Conservation (phyloP, 129 eudicot species). For the Lactuca saligna region DNA sequence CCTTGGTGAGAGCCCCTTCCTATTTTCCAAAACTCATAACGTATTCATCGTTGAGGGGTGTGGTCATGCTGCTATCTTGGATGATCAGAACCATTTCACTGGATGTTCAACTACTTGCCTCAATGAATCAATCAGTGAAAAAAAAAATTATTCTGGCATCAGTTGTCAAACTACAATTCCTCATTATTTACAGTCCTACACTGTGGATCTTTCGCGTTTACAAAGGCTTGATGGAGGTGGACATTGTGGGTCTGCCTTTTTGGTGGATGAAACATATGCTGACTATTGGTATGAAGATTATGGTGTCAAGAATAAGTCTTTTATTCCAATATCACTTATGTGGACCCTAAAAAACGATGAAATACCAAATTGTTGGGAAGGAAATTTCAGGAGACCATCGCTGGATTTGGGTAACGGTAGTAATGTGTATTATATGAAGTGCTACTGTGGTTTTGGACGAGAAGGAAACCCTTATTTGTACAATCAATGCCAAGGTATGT, state of each 20-base stretch:
- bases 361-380: too few relatives aligned
- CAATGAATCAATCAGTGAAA: too few relatives aligned
- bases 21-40: conserved; percentile 5
- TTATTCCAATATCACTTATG: not conserved
- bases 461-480: too few relatives aligned
- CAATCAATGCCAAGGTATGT: too few relatives aligned
- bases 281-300: not conserved
- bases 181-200: conserved; percentile 1
- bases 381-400: too few relatives aligned
- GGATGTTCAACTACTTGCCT: conserved; percentile 6
- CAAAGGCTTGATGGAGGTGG: not conserved
- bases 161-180: conserved; percentile 15
- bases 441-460: too few relatives aligned
- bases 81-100: not conserved
- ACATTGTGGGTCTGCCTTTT: conserved; percentile 1
- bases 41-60: not conserved
- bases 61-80: conserved; percentile 2
- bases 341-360: not conserved
- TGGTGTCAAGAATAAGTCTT: not conserved
- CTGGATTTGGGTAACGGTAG: too few relatives aligned
- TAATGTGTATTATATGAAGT: too few relatives aligned
- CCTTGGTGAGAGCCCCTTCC: conserved; percentile 11
- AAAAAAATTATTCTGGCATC: conserved; percentile 6
- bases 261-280: not conserved
- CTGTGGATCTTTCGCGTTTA: not conserved